Evolutionary conservation across 306 rosid species (phyloP), one percentile per base, ranked within the genome.

Genomic region (Medicago lupulina): DNA sequence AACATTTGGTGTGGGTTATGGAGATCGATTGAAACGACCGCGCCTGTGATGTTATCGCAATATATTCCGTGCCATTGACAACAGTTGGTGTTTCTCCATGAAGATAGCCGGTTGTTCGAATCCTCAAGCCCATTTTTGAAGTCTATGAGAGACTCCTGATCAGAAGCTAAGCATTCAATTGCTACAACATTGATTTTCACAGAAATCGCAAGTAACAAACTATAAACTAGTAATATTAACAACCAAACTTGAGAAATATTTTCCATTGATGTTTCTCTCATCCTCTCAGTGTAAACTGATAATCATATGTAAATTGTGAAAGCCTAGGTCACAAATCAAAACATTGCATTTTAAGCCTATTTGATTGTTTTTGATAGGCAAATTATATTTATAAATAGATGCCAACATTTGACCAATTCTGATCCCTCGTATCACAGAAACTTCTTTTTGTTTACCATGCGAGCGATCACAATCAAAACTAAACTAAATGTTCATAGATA

Each of bases 101-200:
- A 86, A 2, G 69, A 79, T 6, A 86, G 81, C 21, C 62, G 25
- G 53, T 51, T 77, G 1, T 55, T n/a, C 1, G 82, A 86, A 83
- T 79, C 88, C 8, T 66, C 14, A 17, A 88, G 82, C 23, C 89
- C 92, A 8, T 38, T 15, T 76, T 78, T 86, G 81, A 86, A 88
- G 74, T 82, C 77, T 13, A 74, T 3, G 7, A 85, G 82, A 51
- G 86, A 83, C 28, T 79, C 85, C 54, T 66, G 12, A 17, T 83
- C 77, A 4, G 74, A 62, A 8, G 80, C 72, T 40, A 53, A 17
- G 67, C 88, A 86, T 21, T 7, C 44, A 21, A 25, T 53, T 8
- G 69, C n/a, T 38, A 51, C 60, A 21, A 53, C 81, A 59, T 23
- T 31, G 16, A 9, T 66, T 1, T 18, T 16, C 67, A 34, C 18